Percentiles rank a stretch among this genome's conserved stretches.
phyloP scores from a whole-genome alignment of 345 rosid species.

The Murraya paniculata region DNA sequence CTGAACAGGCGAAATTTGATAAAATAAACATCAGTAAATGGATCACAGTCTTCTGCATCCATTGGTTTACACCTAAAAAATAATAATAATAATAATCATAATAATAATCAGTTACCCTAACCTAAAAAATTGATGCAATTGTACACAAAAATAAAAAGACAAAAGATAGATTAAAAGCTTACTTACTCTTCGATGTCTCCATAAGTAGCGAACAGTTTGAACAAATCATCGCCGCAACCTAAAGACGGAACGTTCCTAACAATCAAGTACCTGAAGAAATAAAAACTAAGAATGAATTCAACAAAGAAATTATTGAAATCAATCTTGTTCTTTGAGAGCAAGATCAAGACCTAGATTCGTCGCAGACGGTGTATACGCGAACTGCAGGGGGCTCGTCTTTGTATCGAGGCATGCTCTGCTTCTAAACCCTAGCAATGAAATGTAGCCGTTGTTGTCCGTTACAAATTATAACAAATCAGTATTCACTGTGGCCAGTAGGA shows the following conservation, averaged over 20 bases:
- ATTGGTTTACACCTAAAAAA: constrained; percentile 69
- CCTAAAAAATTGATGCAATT: background rate
- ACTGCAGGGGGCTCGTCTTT: constrained; percentile 65
- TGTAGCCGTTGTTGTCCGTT: background rate
- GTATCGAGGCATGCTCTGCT: constrained; percentile 50
- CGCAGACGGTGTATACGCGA: constrained; percentile 84
- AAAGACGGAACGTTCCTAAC: constrained; percentile 89
- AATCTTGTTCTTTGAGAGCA: background rate
- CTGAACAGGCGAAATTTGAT: constrained; percentile 61
- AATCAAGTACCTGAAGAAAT: constrained; percentile 53
- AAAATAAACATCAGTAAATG: constrained; percentile 82
- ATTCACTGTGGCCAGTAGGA: background rate
- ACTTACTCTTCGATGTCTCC: constrained; percentile 89
- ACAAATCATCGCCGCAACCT: constrained; percentile 87
- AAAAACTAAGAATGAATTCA: background rate
- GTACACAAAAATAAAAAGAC: background rate
- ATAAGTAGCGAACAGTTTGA: constrained; percentile 60
- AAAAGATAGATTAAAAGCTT: background rate
- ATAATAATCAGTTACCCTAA: background rate
- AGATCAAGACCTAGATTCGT: constrained; percentile 62
- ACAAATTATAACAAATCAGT: background rate
- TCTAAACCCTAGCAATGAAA: constrained; percentile 11
- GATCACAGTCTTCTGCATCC: constrained; percentile 87
- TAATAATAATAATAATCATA: background rate
- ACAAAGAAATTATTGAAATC: background rate